Conservation (phyloP, 2,329 filamentous ascomycete species). For the Monilinia fructigena region DNA sequence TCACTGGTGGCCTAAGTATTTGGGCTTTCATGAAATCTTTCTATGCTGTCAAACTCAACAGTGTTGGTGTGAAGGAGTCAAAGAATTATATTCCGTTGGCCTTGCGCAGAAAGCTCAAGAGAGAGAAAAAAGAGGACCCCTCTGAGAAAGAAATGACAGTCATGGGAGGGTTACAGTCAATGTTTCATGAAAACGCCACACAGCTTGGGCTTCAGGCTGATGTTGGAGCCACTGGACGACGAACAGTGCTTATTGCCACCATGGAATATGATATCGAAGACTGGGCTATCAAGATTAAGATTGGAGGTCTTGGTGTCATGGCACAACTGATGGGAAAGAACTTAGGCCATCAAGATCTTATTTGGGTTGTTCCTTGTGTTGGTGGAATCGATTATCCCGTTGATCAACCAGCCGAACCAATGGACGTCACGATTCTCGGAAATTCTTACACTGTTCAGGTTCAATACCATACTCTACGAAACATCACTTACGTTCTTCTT, state of each 20-base stretch:
- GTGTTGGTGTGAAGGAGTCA: conserved; percentile 54
- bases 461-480: conserved; percentile 61
- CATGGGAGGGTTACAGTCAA: conserved; percentile 19
- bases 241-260: conserved; percentile 65
- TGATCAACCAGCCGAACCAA: conserved; percentile 58
- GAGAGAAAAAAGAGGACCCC: conserved; percentile 21
- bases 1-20: conserved; percentile 50
- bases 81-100: conserved; percentile 43
- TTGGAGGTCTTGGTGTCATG: conserved; percentile 69
- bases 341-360: conserved; percentile 61
- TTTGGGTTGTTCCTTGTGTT: conserved; percentile 64
- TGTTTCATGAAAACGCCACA: conserved; percentile 20
- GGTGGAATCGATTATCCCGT: conserved; percentile 63
- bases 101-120: conserved; percentile 42
- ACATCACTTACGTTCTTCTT: conserved; percentile 67
- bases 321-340: conserved; percentile 63
- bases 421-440: conserved; percentile 61
- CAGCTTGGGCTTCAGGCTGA: conserved; percentile 20
- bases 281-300: conserved; percentile 70
- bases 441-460: conserved; percentile 60
- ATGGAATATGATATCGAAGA: conserved; percentile 73
- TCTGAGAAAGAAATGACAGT: conserved; percentile 28
- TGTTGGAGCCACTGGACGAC: conserved; percentile 25
- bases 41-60: conserved; percentile 55
- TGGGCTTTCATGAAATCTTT: conserved; percentile 60